Percentiles rank a stretch among this genome's conserved stretches.
These are phyloP conservation scores for Sugiyamaella castrensis DNA, from an alignment of 1,139 yeast genomes.

Conservation along the genomic window DNA sequence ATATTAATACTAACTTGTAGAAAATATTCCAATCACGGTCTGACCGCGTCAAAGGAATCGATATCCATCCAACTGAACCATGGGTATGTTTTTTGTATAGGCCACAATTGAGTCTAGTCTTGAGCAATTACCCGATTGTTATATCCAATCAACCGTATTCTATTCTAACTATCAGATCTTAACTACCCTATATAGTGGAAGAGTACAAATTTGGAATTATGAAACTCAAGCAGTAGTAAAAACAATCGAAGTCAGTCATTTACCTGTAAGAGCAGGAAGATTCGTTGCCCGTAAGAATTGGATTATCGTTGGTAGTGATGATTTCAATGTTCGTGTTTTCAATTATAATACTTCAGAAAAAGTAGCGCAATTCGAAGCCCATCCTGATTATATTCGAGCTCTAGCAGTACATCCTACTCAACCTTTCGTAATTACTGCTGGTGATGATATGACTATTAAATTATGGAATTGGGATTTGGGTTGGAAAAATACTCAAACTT, in stretches of 20 bases:
- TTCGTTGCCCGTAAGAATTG: conserved; percentile 96
- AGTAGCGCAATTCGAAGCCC: conserved; percentile 93
- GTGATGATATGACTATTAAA: conserved; percentile 88
- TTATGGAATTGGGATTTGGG: conserved; percentile 96
- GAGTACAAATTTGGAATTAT: conserved; percentile 88
- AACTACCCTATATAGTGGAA: conserved; percentile 74
- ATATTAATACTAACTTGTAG: no score
- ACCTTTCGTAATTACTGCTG: conserved; percentile 82
- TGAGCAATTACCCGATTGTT: no score
- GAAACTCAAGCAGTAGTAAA: conserved; percentile 68
- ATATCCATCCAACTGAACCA: conserved; percentile 96
- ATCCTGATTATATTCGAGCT: conserved; percentile 92
- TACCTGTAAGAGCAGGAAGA: conserved; percentile 94
- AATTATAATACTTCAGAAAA: conserved; percentile 95
- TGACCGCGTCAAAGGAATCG: conserved; percentile 96
- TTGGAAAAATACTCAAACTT: conserved; percentile 87
- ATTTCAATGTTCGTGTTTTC: conserved; percentile 86
- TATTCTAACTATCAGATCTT: conserved; percentile 41
- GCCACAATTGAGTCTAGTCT: no score
- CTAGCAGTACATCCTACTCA: conserved; percentile 93
- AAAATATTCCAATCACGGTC: conserved; percentile 83
- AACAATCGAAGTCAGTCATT: conserved; percentile 82
- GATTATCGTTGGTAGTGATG: conserved; percentile 96
- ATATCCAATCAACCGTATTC: no score
- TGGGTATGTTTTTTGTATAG: no score